These are phyloP conservation scores for Rugonectria rugulosa DNA, from an alignment of 2,329 filamentous ascomycete species.

Conservation along the genomic window DNA sequence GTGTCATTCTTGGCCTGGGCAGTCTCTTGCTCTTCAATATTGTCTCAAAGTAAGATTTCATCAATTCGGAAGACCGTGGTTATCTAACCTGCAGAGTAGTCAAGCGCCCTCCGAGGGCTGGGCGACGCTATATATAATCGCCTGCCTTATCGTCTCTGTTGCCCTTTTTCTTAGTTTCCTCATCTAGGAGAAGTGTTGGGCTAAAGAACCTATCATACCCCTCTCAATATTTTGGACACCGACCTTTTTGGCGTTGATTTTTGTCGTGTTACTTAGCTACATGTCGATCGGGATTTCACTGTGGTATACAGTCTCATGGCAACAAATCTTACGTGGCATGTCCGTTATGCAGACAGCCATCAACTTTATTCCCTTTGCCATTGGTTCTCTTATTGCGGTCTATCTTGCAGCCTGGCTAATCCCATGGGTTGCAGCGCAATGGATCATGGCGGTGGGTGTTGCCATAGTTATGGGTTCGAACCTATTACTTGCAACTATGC, in stretches of 20 bases:
- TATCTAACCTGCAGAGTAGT: slow-evolving; percentile 11
- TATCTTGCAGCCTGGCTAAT: slow-evolving; percentile 50
- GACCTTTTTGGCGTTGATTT: slow-evolving; percentile 51
- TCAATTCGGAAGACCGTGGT: no score
- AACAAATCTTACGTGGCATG: slow-evolving; percentile 51
- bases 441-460: slow-evolving; percentile 2
- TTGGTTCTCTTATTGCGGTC: slow-evolving; percentile 42
- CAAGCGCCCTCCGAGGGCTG: slow-evolving; percentile 55
- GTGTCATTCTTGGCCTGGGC: slow-evolving; percentile 47
- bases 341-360: slow-evolving; percentile 46
- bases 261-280: slow-evolving; percentile 54
- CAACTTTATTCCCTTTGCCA: slow-evolving; percentile 49
- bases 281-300: slow-evolving; percentile 56
- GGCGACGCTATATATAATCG: slow-evolving; percentile 51
- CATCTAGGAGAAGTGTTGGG: slow-evolving; percentile 51
- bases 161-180: slow-evolving; percentile 42
- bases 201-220: slow-evolving; percentile 54
- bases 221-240: slow-evolving; percentile 53
- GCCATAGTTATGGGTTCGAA: background rate
- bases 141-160: slow-evolving; percentile 47
- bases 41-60: slow-evolving; percentile 56
- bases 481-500: slow-evolving; percentile 27
- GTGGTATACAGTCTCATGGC: slow-evolving; percentile 58
- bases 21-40: slow-evolving; percentile 58
- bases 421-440: slow-evolving; percentile 3